Evolutionary conservation across 140 eudicot species (phyloP), one percentile per base, ranked within the genome.

Genomic region (Senecio squalidus): DNA sequence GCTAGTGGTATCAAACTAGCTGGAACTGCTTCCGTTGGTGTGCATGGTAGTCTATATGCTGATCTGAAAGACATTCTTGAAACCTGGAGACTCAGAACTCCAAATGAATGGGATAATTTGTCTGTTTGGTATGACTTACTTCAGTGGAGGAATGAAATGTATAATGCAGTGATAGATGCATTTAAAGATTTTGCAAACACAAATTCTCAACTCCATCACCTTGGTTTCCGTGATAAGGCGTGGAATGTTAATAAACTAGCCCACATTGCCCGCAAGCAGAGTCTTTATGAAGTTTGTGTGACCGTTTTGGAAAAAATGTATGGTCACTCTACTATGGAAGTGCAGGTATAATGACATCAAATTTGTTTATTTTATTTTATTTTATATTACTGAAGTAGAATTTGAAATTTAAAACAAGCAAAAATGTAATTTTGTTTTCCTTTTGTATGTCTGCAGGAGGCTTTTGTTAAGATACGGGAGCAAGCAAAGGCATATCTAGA

Each of bases 241-340:
- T 93, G 99, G 99, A 93, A 88, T 78, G 99, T 93, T 49, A 93
- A 93, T 74, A 93, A 78, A 80, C 90, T 93, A 46, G 99, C 96
- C 25, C 99, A 88, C 68, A 84, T 88, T 69, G 79, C 94, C 58
- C 95, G 96, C 6, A 93, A 93, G 74, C 99, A 93, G 72, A 81
- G 96, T 46, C 75, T 88, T 41, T 67, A 82, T 70, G 96, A 93
- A 60, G 99, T 93, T 64, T 93, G 99, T 66, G 99, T 93, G 24
- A 75, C 88, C 5, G 72, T 93, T 53, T 69, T 93, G 74, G 99
- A 93, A 4, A 93, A 93, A 74, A 88, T 93, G 96, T 93, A 93
- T 69, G 99, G 99, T 0, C 99, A 84, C 73, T 84, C 96, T 24
- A 88, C 99, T 14, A 93, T 93, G 99, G 99, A 93, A 80, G 96